Evolutionary conservation across 2,329 filamentous ascomycete species (phyloP), one percentile per base, ranked within the genome.

Genomic region (Fusarium musae): DNA sequence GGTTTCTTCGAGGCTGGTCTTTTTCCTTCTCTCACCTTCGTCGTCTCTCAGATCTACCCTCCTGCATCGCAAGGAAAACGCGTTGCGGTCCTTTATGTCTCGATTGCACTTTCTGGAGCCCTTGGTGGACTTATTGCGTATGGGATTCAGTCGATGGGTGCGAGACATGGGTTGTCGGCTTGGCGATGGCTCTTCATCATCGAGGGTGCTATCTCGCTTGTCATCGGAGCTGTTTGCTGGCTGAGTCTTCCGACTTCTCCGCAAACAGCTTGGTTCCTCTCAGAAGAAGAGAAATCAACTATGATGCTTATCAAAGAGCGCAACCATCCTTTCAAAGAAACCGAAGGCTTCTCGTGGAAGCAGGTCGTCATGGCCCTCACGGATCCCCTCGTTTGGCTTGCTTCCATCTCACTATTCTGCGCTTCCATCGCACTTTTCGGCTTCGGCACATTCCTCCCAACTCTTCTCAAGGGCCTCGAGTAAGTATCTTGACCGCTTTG

Each of bases 131-230:
- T 81, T 5, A 68, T 80, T 2, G 79, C 79, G 0, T 80, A 78
- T 21, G 78, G 70, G 0, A 77, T 80, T 6, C 82, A 84, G 36
- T 80, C 82, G 0, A 82, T 88, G 66, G 85, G 87, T 17, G 84
- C 82, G 2, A 78, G 77, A 3, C 81, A 80, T 34, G 86, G 86
- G 0, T 78, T 88, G 3, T 79, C 80, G 3, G 86, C 86, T 2
- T 88, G 86, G 87, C 73, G 85, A 59, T 88, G 86, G 86, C 77
- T 87, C 0, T 88, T 88, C 63, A 85, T 86, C 39, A 79, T 84
- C 0, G 85, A 87, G 63, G 84, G 84, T 5, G 66, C 80, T 2
- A 74, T 82, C 5, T 82, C 83, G 5, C 59, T 83, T 0, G 65
- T 75, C 8, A 62, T 82, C 15, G 78, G 79, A 3, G 70, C 76